Conservation (phyloP, 106 monocot genomes). For the Iris macrosiphon region DNA sequence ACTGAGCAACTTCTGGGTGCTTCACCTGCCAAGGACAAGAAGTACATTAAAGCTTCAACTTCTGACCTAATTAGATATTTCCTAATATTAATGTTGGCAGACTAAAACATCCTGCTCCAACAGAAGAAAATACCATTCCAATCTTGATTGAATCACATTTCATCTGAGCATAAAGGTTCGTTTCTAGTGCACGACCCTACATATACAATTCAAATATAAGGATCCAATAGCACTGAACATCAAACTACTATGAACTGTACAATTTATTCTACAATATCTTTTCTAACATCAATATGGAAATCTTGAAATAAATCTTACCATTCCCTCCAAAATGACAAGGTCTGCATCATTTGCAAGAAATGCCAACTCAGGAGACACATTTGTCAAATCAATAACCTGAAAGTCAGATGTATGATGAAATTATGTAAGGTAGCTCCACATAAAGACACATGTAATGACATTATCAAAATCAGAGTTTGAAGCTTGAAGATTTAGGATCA, state of each 20-base stretch:
- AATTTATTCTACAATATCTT: neutral
- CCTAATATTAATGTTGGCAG: neutral
- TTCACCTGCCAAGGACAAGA: constrained; percentile 54
- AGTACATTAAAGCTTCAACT: neutral
- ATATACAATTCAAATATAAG: neutral
- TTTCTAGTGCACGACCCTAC: constrained; percentile 73
- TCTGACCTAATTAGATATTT: neutral
- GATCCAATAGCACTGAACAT: neutral
- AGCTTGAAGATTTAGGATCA: no score
- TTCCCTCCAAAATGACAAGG: constrained; percentile 87
- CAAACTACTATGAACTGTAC: neutral
- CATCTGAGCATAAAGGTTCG: constrained; percentile 76
- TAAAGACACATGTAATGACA: neutral
- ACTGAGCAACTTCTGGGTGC: constrained; percentile 94
- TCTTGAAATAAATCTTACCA: constrained; percentile 39
- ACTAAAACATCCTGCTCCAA: neutral
- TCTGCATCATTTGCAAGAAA: constrained; percentile 83
- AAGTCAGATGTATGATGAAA: neutral
- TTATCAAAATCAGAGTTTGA: no score
- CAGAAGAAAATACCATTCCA: constrained; percentile 67
- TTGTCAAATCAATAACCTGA: constrained; percentile 85
- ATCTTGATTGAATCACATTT: constrained; percentile 98
- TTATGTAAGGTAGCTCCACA: neutral
- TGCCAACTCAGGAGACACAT: constrained; percentile 86
- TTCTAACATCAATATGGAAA: neutral